A percentile compares a stretch with the other conserved stretches of the same genome.
Evolutionary conservation across 2,329 filamentous ascomycete genomes (phyloP).

Genomic region (Coniochaeta prunicola): DNA sequence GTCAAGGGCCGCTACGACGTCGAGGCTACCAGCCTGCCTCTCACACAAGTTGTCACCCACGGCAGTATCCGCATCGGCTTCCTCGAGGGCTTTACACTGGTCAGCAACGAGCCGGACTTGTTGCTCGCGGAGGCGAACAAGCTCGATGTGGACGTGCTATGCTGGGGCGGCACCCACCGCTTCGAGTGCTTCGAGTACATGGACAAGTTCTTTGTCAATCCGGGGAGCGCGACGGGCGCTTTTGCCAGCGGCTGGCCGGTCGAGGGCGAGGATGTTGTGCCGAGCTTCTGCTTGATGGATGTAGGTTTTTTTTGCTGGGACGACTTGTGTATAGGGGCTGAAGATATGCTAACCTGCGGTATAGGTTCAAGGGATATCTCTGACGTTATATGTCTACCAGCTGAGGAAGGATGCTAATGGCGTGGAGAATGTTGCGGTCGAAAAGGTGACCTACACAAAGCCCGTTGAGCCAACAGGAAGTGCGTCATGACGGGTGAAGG

Average conservation of each 20-base stretch:
- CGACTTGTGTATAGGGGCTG: neutral
- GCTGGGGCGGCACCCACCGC: slow-evolving; percentile 60
- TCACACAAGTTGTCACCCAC: slow-evolving; percentile 60
- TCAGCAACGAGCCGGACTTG: slow-evolving; percentile 59
- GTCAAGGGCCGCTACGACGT: slow-evolving; percentile 62
- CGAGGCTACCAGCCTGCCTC: slow-evolving; percentile 56
- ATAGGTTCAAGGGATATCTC: slow-evolving; percentile 89
- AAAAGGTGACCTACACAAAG: slow-evolving; percentile 83
- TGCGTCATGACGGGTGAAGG: slow-evolving; percentile 31
- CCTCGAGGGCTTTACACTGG: slow-evolving; percentile 61
- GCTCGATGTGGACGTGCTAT: slow-evolving; percentile 61
- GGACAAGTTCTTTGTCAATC: slow-evolving; percentile 69
- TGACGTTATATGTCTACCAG: slow-evolving; percentile 93
- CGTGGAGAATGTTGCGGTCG: slow-evolving; percentile 71
- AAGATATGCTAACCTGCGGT: slow-evolving; percentile 1
- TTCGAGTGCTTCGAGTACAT: slow-evolving; percentile 68
- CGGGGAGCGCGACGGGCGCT: slow-evolving; percentile 59
- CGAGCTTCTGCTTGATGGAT: slow-evolving; percentile 97
- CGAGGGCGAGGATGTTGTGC: slow-evolving; percentile 65
- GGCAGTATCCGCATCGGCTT: slow-evolving; percentile 60
- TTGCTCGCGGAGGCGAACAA: slow-evolving; percentile 62
- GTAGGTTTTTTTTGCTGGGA: slow-evolving; percentile 50
- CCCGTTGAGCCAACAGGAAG: slow-evolving; percentile 51
- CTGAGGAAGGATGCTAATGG: slow-evolving; percentile 70
- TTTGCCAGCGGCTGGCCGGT: slow-evolving; percentile 50